These are phyloP conservation scores for Pyrenophora seminiperda DNA, from an alignment of 2,329 filamentous ascomycete species.

Conservation along the genomic window DNA sequence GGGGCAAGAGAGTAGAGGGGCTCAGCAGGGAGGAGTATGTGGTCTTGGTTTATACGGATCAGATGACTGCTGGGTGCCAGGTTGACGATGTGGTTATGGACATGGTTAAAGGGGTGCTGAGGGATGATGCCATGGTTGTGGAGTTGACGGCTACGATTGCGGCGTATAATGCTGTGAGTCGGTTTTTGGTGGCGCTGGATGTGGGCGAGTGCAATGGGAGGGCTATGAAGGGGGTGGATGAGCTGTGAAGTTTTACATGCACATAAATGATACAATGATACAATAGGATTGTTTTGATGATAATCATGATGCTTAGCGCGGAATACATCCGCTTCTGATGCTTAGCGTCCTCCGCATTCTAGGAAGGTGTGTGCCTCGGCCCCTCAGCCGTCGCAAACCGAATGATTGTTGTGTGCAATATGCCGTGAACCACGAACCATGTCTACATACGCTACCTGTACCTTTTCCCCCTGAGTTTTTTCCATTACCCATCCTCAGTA, in stretches of 20 bases:
- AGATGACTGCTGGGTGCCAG: slow-evolving; percentile 77
- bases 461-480: too few relatives aligned
- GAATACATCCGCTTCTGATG: slow-evolving; percentile 25
- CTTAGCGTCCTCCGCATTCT: slow-evolving; percentile 25
- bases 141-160: slow-evolving; percentile 81
- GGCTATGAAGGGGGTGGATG: slow-evolving; percentile 40
- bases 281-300: neutral
- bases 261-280: neutral
- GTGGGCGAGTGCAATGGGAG: slow-evolving; percentile 55
- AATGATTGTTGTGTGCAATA: slow-evolving; percentile 4
- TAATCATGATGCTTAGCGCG: slow-evolving; percentile 6
- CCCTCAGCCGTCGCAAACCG: slow-evolving; percentile 33
- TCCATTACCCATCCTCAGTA: too few relatives aligned
- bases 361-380: slow-evolving; percentile 30
- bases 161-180: slow-evolving; percentile 82
- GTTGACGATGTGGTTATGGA: slow-evolving; percentile 72
- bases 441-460: too few relatives aligned
- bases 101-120: slow-evolving; percentile 64
- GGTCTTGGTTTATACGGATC: slow-evolving; percentile 75
- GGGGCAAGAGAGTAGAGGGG: slow-evolving; percentile 49
- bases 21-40: slow-evolving; percentile 61
- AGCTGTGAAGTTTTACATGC: slow-evolving; percentile 24
- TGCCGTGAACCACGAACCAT: too few relatives aligned
- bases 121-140: slow-evolving; percentile 70
- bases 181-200: slow-evolving; percentile 81